A percentile compares a stretch with the other conserved stretches of the same genome.
Evolutionary conservation across 2,329 filamentous ascomycete species (phyloP).

Genomic region (Exserohilum turcica): DNA sequence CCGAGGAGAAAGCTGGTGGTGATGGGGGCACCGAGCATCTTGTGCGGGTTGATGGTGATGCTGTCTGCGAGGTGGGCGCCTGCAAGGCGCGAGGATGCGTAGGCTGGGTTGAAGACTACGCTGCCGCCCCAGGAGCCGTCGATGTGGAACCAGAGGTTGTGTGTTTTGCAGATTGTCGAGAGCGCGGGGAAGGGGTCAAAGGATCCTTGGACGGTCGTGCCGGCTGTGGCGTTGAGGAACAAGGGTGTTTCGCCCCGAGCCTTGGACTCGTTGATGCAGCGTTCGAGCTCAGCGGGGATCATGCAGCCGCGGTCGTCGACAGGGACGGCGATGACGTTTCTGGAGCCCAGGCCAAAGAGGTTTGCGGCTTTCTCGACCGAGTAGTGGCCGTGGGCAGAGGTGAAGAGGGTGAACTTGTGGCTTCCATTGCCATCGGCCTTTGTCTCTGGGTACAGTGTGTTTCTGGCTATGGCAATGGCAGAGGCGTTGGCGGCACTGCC

Average conservation of each 20-base stretch:
- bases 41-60: slow-evolving; percentile 90
- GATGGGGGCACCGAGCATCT: slow-evolving; percentile 91
- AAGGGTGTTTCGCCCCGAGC: slow-evolving; percentile 77
- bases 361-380: slow-evolving; percentile 94
- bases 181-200: slow-evolving; percentile 81
- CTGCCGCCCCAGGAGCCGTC: slow-evolving; percentile 91
- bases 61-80: slow-evolving; percentile 78
- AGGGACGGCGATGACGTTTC: slow-evolving; percentile 73
- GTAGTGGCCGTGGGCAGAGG: slow-evolving; percentile 89
- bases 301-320: slow-evolving; percentile 77
- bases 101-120: slow-evolving; percentile 70
- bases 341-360: slow-evolving; percentile 80
- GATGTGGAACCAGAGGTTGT: slow-evolving; percentile 88
- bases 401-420: slow-evolving; percentile 79
- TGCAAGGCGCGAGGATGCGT: slow-evolving; percentile 65
- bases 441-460: slow-evolving; percentile 78
- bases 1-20: slow-evolving; percentile 90
- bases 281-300: slow-evolving; percentile 67
- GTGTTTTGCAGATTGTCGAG: slow-evolving; percentile 69
- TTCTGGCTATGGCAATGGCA: slow-evolving; percentile 84
- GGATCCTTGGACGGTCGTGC: slow-evolving; percentile 88
- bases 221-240: slow-evolving; percentile 94
- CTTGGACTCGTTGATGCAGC: slow-evolving; percentile 66
- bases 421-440: slow-evolving; percentile 72
- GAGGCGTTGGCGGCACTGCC: slow-evolving; percentile 85